Evolutionary conservation across 2,329 filamentous ascomycete genomes (phyloP).

Genomic region (Leptographium galeiforme): DNA sequence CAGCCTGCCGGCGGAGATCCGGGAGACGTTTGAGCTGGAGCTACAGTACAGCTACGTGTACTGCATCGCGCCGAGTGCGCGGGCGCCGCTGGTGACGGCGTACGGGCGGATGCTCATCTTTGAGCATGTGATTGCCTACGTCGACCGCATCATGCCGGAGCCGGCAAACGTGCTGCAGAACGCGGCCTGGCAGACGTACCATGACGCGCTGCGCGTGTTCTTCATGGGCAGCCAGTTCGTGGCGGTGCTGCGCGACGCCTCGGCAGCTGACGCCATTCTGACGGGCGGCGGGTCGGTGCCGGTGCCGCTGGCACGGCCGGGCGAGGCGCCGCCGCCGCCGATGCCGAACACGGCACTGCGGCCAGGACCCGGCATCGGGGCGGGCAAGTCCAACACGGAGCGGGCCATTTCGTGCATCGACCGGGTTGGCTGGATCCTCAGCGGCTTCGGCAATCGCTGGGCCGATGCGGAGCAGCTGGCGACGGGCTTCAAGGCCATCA

Average conservation of each 20-base stretch:
- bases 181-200: slow-evolving; percentile 65
- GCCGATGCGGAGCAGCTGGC: slow-evolving; percentile 40
- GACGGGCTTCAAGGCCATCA: slow-evolving; percentile 38
- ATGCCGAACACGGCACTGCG: slow-evolving; percentile 26
- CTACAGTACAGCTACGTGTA: slow-evolving; percentile 84
- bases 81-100: slow-evolving; percentile 57
- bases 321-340: slow-evolving; percentile 36
- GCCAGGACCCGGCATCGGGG: not conserved
- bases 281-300: slow-evolving; percentile 30
- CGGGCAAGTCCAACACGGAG: slow-evolving; percentile 31
- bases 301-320: slow-evolving; percentile 27
- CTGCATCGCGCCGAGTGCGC: slow-evolving; percentile 67
- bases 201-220: slow-evolving; percentile 75
- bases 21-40: slow-evolving; percentile 74
- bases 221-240: slow-evolving; percentile 56
- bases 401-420: slow-evolving; percentile 43
- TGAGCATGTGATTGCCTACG: slow-evolving; percentile 73
- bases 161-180: slow-evolving; percentile 44
- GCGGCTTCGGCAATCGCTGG: slow-evolving; percentile 47
- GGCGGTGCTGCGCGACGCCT: slow-evolving; percentile 42
- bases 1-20: slow-evolving; percentile 49
- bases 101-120: slow-evolving; percentile 74
- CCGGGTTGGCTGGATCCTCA: slow-evolving; percentile 38
- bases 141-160: slow-evolving; percentile 54
- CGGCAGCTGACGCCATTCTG: slow-evolving; percentile 37